Conservation (phyloP, 495 filamentous ascomycete species). For the Terfezia claveryi region DNA sequence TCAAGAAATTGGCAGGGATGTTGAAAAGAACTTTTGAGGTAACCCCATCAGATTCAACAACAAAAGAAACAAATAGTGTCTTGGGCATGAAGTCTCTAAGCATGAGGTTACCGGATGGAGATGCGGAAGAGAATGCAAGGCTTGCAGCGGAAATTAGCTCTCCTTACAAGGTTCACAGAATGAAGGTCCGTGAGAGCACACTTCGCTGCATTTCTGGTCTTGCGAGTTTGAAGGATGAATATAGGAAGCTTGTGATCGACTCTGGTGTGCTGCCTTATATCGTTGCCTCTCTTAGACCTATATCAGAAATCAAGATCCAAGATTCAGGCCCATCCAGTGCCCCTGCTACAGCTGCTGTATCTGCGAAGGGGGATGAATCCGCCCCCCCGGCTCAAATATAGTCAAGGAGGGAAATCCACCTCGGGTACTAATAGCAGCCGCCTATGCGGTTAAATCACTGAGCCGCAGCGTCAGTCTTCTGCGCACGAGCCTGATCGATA, state of each 20-base stretch:
- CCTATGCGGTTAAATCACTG: constrained; percentile 50
- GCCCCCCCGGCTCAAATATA: constrained; percentile 7
- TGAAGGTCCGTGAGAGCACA: constrained; percentile 55
- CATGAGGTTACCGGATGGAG: constrained; percentile 1
- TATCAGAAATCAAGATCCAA: no score
- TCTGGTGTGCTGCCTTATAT: constrained; percentile 59
- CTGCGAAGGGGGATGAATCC: constrained; percentile 2
- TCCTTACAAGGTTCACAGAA: constrained; percentile 34
- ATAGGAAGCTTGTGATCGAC: constrained; percentile 63
- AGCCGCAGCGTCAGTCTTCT: constrained; percentile 66
- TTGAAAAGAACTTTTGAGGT: constrained; percentile 38
- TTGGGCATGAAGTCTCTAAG: not conserved
- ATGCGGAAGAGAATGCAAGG: constrained; percentile 12
- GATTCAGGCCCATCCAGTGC: not conserved
- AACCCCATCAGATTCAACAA: constrained; percentile 16
- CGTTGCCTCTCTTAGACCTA: constrained; percentile 55
- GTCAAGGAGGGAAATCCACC: constrained; percentile 25
- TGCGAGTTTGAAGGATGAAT: constrained; percentile 59
- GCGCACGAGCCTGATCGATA: constrained; percentile 68
- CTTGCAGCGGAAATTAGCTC: constrained; percentile 3
- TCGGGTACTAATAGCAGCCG: constrained; percentile 65
- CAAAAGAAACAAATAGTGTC: constrained; percentile 4
- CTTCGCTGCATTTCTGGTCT: constrained; percentile 59
- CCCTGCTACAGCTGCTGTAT: constrained; percentile 22
- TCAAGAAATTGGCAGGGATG: constrained; percentile 50